Base-by-base conservation (phyloP, 2,329 filamentous ascomycete genomes). In the Cercospora berteroae region DNA sequence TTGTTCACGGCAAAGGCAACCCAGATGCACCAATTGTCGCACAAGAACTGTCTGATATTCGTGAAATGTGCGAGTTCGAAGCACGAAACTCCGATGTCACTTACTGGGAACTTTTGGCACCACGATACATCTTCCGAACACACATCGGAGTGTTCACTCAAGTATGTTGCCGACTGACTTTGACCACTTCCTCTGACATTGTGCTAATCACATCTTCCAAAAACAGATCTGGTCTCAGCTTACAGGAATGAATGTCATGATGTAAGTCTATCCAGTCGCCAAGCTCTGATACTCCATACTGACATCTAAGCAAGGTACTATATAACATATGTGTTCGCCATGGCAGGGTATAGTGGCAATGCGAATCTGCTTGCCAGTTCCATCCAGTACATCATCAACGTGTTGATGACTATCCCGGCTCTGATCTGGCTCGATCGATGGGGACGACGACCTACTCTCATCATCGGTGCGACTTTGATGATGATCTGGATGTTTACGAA, bases 381-480 rank as follows among this genome's bases (percentile, higher is more conserved):
- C 3, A 91, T 92, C 69, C 88, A 91, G 76, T 92, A 91, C 77
- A 84, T 93, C 72, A 86, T 94, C 82, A 94, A 94, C 77, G 91
- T 94, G 1, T 4, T 65, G 64, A 91, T 92, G 88, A 94, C 92
- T 0, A 78, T 94, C 2, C 90, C 90, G 0, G 91, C 91, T 0
- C 84, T 94, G 13, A 79, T 94, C 66, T 94, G 83, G 81, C 85
- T 94, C 73, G 91, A 95, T 72, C 83, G 84, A 60, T 92, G 89
- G 88, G 92, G 92, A 52, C 90, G 91, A 69, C 90, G 90, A 48
- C 82, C 81, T 2, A 87, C 89, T 3, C 82, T 93, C 31, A 81
- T 92, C 18, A 76, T 88, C 23, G 90, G 90, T 52, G 85, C 89
- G 4, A 79, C 85, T 50, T 79, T 90, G 52, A 92, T 92, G 89